A percentile compares a stretch with the other conserved stretches of the same genome.
Conservation (phyloP, 768 basidiomycete species). For the Lactifluus pinguis region DNA sequence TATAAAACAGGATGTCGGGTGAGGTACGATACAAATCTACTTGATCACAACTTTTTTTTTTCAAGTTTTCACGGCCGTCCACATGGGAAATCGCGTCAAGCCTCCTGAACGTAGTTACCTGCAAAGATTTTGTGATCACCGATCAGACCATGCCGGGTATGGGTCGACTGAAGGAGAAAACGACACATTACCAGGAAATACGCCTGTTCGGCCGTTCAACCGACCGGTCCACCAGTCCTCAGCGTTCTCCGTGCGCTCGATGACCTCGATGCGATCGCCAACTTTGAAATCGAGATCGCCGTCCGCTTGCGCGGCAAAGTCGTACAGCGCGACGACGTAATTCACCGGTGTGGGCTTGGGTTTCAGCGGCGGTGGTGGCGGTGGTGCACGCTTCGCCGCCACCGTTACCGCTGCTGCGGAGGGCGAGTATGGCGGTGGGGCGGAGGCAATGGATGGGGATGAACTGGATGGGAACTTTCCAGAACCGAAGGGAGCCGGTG, state of each 20-base stretch:
- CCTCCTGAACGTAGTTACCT: conserved; percentile 67
- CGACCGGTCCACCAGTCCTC: conserved; percentile 99
- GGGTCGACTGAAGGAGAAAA: not conserved
- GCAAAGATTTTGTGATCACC: not conserved
- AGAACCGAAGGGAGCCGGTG: conserved; percentile 32
- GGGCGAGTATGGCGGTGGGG: conserved; percentile 33
- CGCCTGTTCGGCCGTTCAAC: conserved; percentile 72
- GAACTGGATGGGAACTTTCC: conserved; percentile 33
- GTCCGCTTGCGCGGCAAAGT: conserved; percentile 89
- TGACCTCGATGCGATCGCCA: conserved; percentile 86
- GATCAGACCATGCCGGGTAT: not conserved
- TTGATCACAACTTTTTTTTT: not conserved
- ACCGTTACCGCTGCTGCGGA: conserved; percentile 42
- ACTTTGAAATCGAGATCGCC: conserved; percentile 86
- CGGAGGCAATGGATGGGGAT: conserved; percentile 17
- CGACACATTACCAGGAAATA: conserved; percentile 67
- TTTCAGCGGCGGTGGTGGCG: conserved; percentile 88
- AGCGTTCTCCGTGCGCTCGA: conserved; percentile 68
- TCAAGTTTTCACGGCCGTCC: too few relatives aligned
- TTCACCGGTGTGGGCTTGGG: conserved; percentile 59
- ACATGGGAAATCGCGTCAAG: conserved; percentile 20
- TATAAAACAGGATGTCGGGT: not conserved
- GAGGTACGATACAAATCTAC: conserved; percentile 1
- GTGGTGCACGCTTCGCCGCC: conserved; percentile 65
- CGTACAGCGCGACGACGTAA: conserved; percentile 90